phyloP scores from a whole-genome alignment of 108 stramenopile species.

The Thalassiosira profunda region DNA sequence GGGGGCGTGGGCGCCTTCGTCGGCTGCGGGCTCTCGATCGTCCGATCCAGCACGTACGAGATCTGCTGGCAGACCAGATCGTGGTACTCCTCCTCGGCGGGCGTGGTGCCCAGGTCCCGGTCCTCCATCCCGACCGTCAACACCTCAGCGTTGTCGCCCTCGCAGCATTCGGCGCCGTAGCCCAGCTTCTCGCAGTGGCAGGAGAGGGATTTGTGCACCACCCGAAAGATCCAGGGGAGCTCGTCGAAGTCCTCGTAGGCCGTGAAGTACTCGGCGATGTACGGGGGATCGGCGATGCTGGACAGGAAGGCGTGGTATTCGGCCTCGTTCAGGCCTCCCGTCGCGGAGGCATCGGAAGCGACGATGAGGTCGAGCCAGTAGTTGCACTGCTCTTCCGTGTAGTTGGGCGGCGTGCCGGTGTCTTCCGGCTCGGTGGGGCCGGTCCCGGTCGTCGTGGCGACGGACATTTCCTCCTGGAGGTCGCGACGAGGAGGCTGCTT shows the following conservation, averaged over 20 bases:
- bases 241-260: not conserved
- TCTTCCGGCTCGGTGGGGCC: no score
- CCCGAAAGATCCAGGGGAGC: not conserved
- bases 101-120: no score
- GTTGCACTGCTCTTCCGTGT: not conserved
- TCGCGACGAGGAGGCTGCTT: no score
- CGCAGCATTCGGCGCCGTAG: not conserved
- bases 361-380: not conserved
- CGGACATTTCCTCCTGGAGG: no score
- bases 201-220: not conserved
- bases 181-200: not conserved
- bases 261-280: not conserved
- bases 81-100: no score
- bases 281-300: not conserved
- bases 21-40: not conserved
- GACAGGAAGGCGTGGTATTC: conserved; percentile 2
- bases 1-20: not conserved
- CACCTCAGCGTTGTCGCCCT: not conserved
- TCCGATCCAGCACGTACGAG: not conserved
- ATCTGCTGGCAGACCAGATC: no score
- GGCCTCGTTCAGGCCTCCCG: not conserved
- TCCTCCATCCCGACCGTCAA: not conserved
- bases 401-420: not conserved
- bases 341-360: not conserved
- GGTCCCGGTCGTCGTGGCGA: no score